Percentiles rank a stretch among this genome's conserved stretches.
Evolutionary conservation across 257 asterid species (phyloP).

Genomic region (Gentiana straminea): DNA sequence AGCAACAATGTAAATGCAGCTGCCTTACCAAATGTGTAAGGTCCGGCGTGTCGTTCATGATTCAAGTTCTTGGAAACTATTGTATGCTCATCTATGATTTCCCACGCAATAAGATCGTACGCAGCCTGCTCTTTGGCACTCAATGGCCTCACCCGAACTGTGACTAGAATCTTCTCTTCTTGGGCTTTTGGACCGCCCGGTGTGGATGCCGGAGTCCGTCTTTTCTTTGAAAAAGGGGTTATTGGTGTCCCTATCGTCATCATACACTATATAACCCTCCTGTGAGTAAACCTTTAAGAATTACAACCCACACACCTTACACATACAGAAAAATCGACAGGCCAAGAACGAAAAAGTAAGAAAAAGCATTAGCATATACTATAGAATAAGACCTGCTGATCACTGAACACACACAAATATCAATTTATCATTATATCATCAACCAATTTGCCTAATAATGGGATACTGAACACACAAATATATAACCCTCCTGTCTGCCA

Average conservation of each 20-base stretch:
- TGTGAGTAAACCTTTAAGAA: slow-evolving; percentile 7
- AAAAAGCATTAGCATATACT: neutral
- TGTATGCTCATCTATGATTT: slow-evolving; percentile 45
- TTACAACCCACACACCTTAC: neutral
- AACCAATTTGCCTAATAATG: neutral
- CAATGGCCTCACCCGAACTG: slow-evolving; percentile 83
- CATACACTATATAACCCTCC: slow-evolving; percentile 19
- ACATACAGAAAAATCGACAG: neutral
- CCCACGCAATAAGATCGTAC: slow-evolving; percentile 91
- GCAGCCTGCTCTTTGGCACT: slow-evolving; percentile 75
- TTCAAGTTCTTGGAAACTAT: slow-evolving; percentile 69
- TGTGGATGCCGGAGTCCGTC: slow-evolving; percentile 53
- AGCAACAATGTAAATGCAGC: neutral
- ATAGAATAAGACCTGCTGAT: neutral
- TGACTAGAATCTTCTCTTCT: slow-evolving; percentile 86
- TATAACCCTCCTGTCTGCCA: slow-evolving; percentile 10
- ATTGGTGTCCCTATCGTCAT: slow-evolving; percentile 49
- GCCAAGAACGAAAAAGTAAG: neutral
- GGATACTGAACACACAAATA: neutral
- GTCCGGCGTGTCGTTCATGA: slow-evolving; percentile 66
- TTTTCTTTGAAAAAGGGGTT: slow-evolving; percentile 63
- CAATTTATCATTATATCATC: neutral
- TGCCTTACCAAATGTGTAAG: slow-evolving; percentile 56
- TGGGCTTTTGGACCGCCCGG: slow-evolving; percentile 52
- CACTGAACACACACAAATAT: neutral